Evolutionary conservation across 2,329 filamentous ascomycete genomes (phyloP).

Genomic region (Penicillium sp.): DNA sequence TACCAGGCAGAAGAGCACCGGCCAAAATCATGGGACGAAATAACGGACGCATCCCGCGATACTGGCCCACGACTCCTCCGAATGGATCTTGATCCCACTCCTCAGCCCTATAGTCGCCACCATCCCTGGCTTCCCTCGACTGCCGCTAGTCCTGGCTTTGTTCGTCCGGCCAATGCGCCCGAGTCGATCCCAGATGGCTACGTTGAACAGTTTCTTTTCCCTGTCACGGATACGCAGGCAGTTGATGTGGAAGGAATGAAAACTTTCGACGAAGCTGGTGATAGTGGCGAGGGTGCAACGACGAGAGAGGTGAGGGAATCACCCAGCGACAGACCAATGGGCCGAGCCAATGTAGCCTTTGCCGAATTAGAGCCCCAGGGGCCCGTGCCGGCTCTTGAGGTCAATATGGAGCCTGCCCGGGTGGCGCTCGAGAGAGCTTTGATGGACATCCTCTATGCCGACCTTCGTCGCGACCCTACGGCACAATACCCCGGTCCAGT

Average conservation of each 20-base stretch:
- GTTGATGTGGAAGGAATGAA: not conserved
- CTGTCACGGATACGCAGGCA: not conserved
- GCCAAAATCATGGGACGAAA: slow-evolving; percentile 14
- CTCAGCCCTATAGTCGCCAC: slow-evolving; percentile 7
- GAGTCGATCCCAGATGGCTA: not conserved
- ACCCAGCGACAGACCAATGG: too few relatives aligned
- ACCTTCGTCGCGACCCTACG: too few relatives aligned
- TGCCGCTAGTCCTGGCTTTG: not conserved
- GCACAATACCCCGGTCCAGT: too few relatives aligned
- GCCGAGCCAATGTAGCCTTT: too few relatives aligned
- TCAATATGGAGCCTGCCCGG: too few relatives aligned
- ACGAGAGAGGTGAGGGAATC: too few relatives aligned
- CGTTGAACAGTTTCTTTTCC: slow-evolving; percentile 1
- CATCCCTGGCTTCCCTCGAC: not conserved
- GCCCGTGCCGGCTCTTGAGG: too few relatives aligned
- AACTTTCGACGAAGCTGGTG: not conserved
- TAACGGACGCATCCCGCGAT: slow-evolving; percentile 24
- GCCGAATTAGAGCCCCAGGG: too few relatives aligned
- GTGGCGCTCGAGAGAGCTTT: too few relatives aligned
- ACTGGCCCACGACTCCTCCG: slow-evolving; percentile 33
- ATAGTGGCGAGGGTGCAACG: slow-evolving; percentile 10
- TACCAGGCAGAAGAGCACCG: slow-evolving; percentile 21
- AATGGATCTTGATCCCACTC: slow-evolving; percentile 2
- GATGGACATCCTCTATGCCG: too few relatives aligned
- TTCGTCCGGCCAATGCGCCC: slow-evolving; percentile 5